phyloP scores from a whole-genome alignment of 805 yeast species.

The Suhomyces sp. region DNA sequence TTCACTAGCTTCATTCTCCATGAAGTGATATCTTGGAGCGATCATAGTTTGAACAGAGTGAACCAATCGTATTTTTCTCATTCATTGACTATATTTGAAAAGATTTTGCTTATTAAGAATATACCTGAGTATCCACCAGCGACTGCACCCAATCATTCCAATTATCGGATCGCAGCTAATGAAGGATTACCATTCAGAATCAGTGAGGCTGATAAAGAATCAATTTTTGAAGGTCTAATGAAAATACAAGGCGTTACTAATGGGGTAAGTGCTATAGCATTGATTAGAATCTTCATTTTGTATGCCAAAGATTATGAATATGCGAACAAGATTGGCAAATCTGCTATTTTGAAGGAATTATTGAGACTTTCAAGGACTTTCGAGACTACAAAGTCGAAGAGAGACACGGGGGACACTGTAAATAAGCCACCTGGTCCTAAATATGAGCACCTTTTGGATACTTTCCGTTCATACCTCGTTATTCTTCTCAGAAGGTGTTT shows the following conservation, averaged over 20 bases:
- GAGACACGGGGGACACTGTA: not conserved
- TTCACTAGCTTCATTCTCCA: slow-evolving; percentile 38
- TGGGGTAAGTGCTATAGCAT: slow-evolving; percentile 49
- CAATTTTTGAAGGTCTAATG: slow-evolving; percentile 46
- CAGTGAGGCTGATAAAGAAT: slow-evolving; percentile 19
- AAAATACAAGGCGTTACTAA: slow-evolving; percentile 39
- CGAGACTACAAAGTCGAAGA: no score
- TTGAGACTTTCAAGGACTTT: slow-evolving; percentile 40
- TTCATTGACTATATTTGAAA: slow-evolving; percentile 55
- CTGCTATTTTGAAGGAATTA: slow-evolving; percentile 50
- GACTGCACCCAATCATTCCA: slow-evolving; percentile 4
- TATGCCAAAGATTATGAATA: slow-evolving; percentile 46
- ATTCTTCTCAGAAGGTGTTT: slow-evolving; percentile 65
- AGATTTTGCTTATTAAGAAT: slow-evolving; percentile 49
- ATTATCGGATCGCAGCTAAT: slow-evolving; percentile 15
- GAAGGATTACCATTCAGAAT: slow-evolving; percentile 14
- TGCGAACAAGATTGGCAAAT: slow-evolving; percentile 42
- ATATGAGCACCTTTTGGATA: no score
- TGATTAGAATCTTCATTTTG: slow-evolving; percentile 55
- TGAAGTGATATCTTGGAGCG: slow-evolving; percentile 30
- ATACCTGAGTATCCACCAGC: slow-evolving; percentile 37
- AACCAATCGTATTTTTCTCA: slow-evolving; percentile 59
- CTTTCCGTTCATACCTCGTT: slow-evolving; percentile 34
- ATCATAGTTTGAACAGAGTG: no score
- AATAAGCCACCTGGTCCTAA: no score